phyloP scores from a whole-genome alignment of 495 filamentous ascomycete genomes.

The Chaetomium fimeti region DNA sequence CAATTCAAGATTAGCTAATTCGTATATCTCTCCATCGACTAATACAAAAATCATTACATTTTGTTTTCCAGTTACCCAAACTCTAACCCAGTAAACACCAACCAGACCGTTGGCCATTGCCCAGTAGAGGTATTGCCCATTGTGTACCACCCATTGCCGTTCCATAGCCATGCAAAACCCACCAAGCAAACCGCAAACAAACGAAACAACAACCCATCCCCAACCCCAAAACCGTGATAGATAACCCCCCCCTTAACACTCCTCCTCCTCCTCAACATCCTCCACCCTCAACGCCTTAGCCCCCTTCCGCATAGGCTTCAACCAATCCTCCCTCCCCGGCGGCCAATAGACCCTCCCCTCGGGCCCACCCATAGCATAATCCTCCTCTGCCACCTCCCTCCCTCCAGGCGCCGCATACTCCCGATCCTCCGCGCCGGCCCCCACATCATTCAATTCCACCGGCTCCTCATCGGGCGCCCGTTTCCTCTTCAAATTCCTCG shows the following conservation, averaged over 20 bases:
- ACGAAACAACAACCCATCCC: not conserved
- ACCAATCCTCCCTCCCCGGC: slow-evolving; percentile 83
- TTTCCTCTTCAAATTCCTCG: slow-evolving; percentile 29
- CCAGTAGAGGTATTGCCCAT: too few relatives aligned
- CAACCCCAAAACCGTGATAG: not conserved
- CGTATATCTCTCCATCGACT: too few relatives aligned
- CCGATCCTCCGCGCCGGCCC: slow-evolving; percentile 43
- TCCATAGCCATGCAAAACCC: not conserved
- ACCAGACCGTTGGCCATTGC: too few relatives aligned
- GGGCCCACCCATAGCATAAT: slow-evolving; percentile 84
- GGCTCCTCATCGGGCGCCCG: slow-evolving; percentile 32
- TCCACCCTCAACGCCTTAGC: slow-evolving; percentile 34
- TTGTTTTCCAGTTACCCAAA: too few relatives aligned
- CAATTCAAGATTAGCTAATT: too few relatives aligned
- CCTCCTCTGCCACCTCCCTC: slow-evolving; percentile 60
- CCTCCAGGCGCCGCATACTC: slow-evolving; percentile 34
- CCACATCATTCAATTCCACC: slow-evolving; percentile 46
- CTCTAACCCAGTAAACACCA: too few relatives aligned
- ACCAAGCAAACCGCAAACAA: not conserved
- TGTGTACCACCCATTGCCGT: too few relatives aligned
- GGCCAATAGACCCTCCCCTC: slow-evolving; percentile 93
- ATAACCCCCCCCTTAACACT: not conserved
- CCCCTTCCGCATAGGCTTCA: slow-evolving; percentile 68
- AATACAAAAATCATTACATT: too few relatives aligned
- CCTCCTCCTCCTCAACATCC: slow-evolving; percentile 18